A percentile compares a stretch with the other conserved stretches of the same genome.
Conservation (phyloP, 164 flowering plant genomes). For the Annona squamosa region DNA sequence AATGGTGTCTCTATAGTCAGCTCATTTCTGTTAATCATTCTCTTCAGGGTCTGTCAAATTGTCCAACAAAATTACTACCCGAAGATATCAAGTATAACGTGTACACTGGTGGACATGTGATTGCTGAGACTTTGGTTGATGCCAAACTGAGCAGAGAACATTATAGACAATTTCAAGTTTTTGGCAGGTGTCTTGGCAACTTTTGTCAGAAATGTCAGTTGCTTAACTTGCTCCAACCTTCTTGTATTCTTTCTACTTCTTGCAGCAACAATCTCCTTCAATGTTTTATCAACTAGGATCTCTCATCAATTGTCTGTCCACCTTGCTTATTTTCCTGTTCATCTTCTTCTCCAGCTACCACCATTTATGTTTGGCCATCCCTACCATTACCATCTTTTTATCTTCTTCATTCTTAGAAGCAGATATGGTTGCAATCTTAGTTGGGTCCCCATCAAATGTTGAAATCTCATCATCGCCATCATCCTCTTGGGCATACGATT, state of each 20-base stretch:
- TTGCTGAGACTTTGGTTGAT: conserved; percentile 78
- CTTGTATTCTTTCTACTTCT: conserved; percentile 93
- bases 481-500: conserved; percentile 23
- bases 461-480: conserved; percentile 34
- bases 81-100: conserved; percentile 44
- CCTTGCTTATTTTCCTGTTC: conserved; percentile 68
- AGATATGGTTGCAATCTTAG: conserved; percentile 10
- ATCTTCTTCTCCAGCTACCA: conserved; percentile 50
- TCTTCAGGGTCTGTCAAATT: conserved; percentile 81
- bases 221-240: conserved; percentile 84
- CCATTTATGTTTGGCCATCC: neutral
- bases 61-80: conserved; percentile 72
- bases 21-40: conserved; percentile 70
- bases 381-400: neutral
- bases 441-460: conserved; percentile 44
- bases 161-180: conserved; percentile 88
- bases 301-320: conserved; percentile 73
- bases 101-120: conserved; percentile 89
- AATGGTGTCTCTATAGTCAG: too few species aligned
- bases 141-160: conserved; percentile 93
- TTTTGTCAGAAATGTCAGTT: conserved; percentile 74
- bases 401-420: conserved; percentile 18
- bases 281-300: conserved; percentile 58
- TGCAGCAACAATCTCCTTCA: conserved; percentile 60
- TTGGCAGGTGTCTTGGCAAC: conserved; percentile 98